Percentiles rank a stretch among this genome's conserved stretches.
Conservation (phyloP, 2,329 filamentous ascomycete genomes). For the Sarocladiaceae sp. region DNA sequence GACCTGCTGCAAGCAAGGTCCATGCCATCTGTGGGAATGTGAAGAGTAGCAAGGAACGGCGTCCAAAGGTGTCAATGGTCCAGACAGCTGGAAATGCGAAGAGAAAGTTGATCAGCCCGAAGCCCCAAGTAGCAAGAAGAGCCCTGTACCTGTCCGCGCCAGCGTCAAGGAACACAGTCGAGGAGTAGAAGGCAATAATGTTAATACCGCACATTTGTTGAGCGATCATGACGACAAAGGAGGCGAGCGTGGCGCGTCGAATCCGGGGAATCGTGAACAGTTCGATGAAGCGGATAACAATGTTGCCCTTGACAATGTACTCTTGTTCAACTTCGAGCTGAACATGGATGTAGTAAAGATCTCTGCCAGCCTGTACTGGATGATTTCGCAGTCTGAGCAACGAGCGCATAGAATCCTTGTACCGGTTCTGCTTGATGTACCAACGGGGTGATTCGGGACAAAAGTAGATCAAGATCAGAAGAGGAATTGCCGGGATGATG, state of each 20-base stretch:
- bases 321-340: slow-evolving; percentile 58
- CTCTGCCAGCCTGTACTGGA: slow-evolving; percentile 53
- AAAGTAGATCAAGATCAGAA: slow-evolving; percentile 55
- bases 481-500: slow-evolving; percentile 55
- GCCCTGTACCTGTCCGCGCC: slow-evolving; percentile 53
- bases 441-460: slow-evolving; percentile 65
- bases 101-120: slow-evolving; percentile 54
- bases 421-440: slow-evolving; percentile 63
- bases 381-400: slow-evolving; percentile 48
- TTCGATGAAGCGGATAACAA: slow-evolving; percentile 58
- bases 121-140: slow-evolving; percentile 54
- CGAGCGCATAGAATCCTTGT: slow-evolving; percentile 55
- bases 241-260: slow-evolving; percentile 69
- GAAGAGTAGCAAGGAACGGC: slow-evolving; percentile 43
- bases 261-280: slow-evolving; percentile 67
- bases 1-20: slow-evolving; percentile 34
- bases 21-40: slow-evolving; percentile 40
- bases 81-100: slow-evolving; percentile 56
- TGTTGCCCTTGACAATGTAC: slow-evolving; percentile 47
- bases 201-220: slow-evolving; percentile 70
- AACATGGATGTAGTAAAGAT: slow-evolving; percentile 61
- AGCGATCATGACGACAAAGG: slow-evolving; percentile 75
- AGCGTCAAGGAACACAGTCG: slow-evolving; percentile 55
- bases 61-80: slow-evolving; percentile 55
- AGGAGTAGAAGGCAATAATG: slow-evolving; percentile 73